phyloP scores from a whole-genome alignment of 2,329 filamentous ascomycete species.

The Ciborinia camelliae region DNA sequence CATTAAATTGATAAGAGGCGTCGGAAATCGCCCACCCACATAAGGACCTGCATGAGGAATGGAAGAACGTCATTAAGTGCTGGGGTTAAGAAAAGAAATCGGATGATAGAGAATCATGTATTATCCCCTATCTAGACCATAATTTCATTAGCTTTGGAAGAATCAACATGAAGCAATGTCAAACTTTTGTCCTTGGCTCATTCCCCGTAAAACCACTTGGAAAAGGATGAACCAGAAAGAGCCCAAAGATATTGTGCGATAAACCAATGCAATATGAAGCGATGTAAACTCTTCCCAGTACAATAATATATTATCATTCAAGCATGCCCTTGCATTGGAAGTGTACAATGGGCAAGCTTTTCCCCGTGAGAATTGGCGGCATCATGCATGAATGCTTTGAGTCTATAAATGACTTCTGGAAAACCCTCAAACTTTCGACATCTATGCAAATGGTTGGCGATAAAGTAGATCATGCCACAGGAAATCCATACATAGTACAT shows the following conservation, averaged over 20 bases:
- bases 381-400: conserved; percentile 11
- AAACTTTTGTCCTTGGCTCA: background rate
- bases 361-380: conserved; percentile 5
- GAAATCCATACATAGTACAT: background rate
- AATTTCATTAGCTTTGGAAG: background rate
- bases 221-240: background rate
- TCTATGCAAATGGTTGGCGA: background rate
- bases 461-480: conserved; percentile 3
- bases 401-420: conserved; percentile 3
- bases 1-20: background rate
- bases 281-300: background rate
- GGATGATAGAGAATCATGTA: background rate
- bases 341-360: conserved; percentile 4
- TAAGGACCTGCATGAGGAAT: conserved; percentile 6
- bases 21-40: background rate
- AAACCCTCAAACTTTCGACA: background rate
- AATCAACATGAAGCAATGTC: background rate
- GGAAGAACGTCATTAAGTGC: background rate
- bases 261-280: conserved; percentile 1
- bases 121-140: background rate
- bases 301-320: background rate
- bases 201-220: background rate
- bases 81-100: background rate
- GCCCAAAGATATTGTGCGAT: background rate
- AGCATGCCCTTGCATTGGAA: conserved; percentile 6